Base-by-base conservation (phyloP, 2,329 filamentous ascomycete species). In the Epichloe hybrida region DNA sequence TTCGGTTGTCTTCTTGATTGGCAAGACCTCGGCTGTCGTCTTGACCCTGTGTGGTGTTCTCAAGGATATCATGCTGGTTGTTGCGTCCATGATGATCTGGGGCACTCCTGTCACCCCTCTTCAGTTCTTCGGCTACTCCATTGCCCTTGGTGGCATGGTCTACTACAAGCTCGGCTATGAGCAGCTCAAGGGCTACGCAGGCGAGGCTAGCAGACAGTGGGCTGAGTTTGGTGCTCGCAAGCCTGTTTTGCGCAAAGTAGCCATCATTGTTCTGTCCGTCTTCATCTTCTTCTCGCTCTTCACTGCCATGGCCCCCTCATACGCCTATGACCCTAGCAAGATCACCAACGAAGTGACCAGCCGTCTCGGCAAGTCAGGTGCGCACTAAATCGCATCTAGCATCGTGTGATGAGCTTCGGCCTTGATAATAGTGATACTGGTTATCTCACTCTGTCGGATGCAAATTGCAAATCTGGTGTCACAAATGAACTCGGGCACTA, bases 131-230 rank as follows among this genome's bases (percentile, higher is more conserved):
- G 87, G 87, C 58, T 93, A 91, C 76, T 77, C 75, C 66, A 87
- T 91, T 63, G 86, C 87, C 48, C 79, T 91, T 34, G 75, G 72
- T 55, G 87, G 86, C 62, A 86, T 93, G 71, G 65, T 69, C 46
- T 89, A 88, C 77, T 91, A 89, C 77, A 90, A 90, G 77, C 82
- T 91, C 54, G 86, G 87, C 52, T 80, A 77, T 53, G 88, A 95
- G 53, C 85, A 88, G 67, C 72, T 95, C 64, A 90, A 85, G 75
- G 84, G 84, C 63, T 88, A 91, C 66, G 70, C 84, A 53, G 74
- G 76, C 54, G 83, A 89, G 59, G 84, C 76, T 50, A 75, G 76
- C 63, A 85, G 88, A 64, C 79, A 83, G 54, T 95, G 89, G 89
- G 84, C 85, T 48, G 89, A 95, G 62, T 89, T 93, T 59, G 89